Conservation (phyloP, 1,284 basidiomycete genomes). For the Leucoagaricus sp. region DNA sequence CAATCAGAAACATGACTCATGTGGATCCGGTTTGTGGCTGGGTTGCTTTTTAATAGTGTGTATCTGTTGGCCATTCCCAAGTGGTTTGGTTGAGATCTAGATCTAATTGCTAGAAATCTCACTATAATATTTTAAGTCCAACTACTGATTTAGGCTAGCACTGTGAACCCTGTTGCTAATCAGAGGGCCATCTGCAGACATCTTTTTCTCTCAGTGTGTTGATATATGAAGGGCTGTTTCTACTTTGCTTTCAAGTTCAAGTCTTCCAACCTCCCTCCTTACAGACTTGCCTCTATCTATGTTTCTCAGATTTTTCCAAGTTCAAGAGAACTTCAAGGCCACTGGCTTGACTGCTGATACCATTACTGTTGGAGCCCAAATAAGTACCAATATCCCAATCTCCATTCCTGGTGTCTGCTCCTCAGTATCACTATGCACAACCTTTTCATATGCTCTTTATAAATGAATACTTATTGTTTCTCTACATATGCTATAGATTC, state of each 20-base stretch:
- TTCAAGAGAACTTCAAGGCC: conserved; percentile 38
- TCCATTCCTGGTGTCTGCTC: too few species aligned
- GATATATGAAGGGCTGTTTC: not conserved
- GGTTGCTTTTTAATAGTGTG: not conserved
- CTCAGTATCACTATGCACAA: too few species aligned
- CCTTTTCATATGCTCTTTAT: too few species aligned
- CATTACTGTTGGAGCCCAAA: too few species aligned
- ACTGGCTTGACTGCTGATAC: conserved; percentile 22
- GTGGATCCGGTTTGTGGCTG: not conserved
- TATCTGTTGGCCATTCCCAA: not conserved
- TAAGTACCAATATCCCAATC: too few species aligned
- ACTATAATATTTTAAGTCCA: not conserved
- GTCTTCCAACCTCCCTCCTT: not conserved
- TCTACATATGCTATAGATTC: too few species aligned
- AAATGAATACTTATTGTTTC: too few species aligned
- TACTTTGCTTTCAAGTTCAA: not conserved
- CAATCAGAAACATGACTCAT: conserved; percentile 1
- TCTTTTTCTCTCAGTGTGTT: not conserved
- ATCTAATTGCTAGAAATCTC: not conserved
- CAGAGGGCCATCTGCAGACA: not conserved
- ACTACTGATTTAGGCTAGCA: not conserved
- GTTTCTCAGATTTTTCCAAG: conserved; percentile 7
- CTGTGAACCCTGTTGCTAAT: not conserved
- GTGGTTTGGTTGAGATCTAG: not conserved
- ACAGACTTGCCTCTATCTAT: not conserved